Evolutionary conservation across 2,329 filamentous ascomycete genomes (phyloP), one percentile per base, ranked within the genome.

Genomic region (Fusarium sp.): DNA sequence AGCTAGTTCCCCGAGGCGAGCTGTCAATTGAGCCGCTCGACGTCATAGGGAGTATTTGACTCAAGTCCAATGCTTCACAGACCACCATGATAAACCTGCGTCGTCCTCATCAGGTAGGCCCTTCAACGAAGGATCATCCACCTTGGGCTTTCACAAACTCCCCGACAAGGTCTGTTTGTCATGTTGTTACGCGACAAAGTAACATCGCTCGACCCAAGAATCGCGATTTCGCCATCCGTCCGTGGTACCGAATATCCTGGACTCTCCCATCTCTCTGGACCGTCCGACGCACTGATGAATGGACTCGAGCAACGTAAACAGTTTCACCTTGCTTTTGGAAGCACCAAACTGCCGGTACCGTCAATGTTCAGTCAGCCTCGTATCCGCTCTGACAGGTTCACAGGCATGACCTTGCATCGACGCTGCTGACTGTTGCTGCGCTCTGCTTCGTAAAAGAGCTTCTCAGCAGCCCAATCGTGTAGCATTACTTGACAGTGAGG

Each of bases 161-260:
- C 54, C 62, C 20, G 22, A 52, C 33, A 61, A 62, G 58, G 39
- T 45, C 71, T 68, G 71, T 71, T 72, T 71, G 57, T 61, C 41
- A 52, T 45, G 56, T 37, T 41, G 63, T 65, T 71, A 59, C 71
- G 71, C 67, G 22, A 58, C 27, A 59, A 52, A 64, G 71, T 71
- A n/a, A 67, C 71, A 71, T 73, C 52, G 60, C 50, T 35, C 37
- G 70, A 73, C 67, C 60, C 45, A 61, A 56, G 33, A 69, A 74
- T 68, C 67, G 67, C 62, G 59, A 60, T 68, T 39, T 48, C 45
- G 39, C 33, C 63, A 29, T 22, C 43, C 20, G 48, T 37, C 35
- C 45, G 63, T 71, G 24, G 39, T 54, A 59, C 57, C 43, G 18
- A 37, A 27, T 37, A 59, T 31, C 37, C 24, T 39, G 22, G 57